Conservation (phyloP, 352 stramenopile species). For the Globisporangium lucens region DNA sequence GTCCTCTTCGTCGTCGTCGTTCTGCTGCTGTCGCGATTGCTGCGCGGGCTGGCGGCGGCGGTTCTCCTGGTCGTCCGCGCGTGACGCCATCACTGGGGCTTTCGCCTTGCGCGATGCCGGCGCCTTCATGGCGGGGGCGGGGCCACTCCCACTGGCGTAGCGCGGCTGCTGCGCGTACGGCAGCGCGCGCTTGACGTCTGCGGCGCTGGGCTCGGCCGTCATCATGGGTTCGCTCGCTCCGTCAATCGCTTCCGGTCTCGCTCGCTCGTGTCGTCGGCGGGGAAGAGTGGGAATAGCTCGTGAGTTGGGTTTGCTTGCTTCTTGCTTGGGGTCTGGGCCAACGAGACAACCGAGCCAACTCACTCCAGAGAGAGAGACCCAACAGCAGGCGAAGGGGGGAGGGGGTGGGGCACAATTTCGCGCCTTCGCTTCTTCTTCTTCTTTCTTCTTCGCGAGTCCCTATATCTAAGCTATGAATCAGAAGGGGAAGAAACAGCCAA, state of each 20-base stretch:
- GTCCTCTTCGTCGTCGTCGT: slow-evolving; percentile 12
- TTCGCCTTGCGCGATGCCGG: slow-evolving; percentile 3
- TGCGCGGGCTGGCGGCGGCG: not conserved
- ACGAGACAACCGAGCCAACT: slow-evolving; percentile 5
- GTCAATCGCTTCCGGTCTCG: not conserved
- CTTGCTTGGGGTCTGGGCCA: slow-evolving; percentile 1
- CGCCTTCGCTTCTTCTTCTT: slow-evolving; percentile 6
- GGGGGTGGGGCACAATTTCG: slow-evolving; percentile 12
- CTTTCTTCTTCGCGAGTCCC: not conserved
- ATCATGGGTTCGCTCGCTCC: slow-evolving; percentile 34
- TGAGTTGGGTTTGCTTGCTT: not conserved
- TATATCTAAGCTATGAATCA: slow-evolving; percentile 13
- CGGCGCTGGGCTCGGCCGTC: slow-evolving; percentile 51
- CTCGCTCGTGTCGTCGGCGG: slow-evolving; percentile 7
- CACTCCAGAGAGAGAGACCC: not conserved
- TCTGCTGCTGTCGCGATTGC: slow-evolving; percentile 6
- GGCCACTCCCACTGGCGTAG: slow-evolving; percentile 19
- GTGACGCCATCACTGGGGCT: slow-evolving; percentile 3
- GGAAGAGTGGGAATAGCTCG: slow-evolving; percentile 12
- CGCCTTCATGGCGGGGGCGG: slow-evolving; percentile 9
- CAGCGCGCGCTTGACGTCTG: slow-evolving; percentile 38
- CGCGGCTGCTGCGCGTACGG: slow-evolving; percentile 19
- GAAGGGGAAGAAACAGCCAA: slow-evolving; percentile 18
- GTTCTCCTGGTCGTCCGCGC: slow-evolving; percentile 20
- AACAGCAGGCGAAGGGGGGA: not conserved